Base-by-base conservation (phyloP, 371 early-diverging fungal species). In the Mortierella sp. region DNA sequence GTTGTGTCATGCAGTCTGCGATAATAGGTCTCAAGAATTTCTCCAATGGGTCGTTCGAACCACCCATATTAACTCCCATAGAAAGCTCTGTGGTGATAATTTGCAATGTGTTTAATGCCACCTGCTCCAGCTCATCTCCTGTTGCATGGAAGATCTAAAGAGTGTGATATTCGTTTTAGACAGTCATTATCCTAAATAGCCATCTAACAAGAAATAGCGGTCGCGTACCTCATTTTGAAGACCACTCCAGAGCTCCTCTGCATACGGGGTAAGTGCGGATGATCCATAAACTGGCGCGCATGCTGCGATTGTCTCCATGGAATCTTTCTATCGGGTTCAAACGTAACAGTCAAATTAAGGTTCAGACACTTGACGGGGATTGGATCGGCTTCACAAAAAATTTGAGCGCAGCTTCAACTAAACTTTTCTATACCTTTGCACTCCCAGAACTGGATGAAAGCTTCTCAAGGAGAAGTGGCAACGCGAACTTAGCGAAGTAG, bases 401-500 rank as follows among this genome's bases (percentile, higher is more conserved):
- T 26, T 19, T 34, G 32, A 47, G 65, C 54, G 51, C 51, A 56
- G 49, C 32, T 49, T 28, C 49, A 29, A 34, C 1, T 54, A n/a
- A 13, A 15, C 34, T 31, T 32, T 34, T 13, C 2, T 26, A 23
- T 70, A 95, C 92, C 90, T 97, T 98, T 35, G 96, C 99, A 68
- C 92, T 93, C 2, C 89, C 90, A 4, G 95, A 94, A 7, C 92
- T 90, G 0, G 98, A 95, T 1, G 93, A 85, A 6, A 98, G 86
- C 82, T 98, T 99, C 72, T 96, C 96, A 22, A 96, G 80, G 22
- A 98, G 86, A n/a, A 93, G 83, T 51, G 96, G 96, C 62, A 97
- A 83, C 0, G 96, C 95, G 77, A 90, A 88, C 47, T 86, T 87
- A 22, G 92, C 93, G 86, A 96, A 95, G 49, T 88, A 82, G 0